Base-by-base conservation (phyloP, 192 early-diverging fungal genomes). In the Umbelopsis isabellina region DNA sequence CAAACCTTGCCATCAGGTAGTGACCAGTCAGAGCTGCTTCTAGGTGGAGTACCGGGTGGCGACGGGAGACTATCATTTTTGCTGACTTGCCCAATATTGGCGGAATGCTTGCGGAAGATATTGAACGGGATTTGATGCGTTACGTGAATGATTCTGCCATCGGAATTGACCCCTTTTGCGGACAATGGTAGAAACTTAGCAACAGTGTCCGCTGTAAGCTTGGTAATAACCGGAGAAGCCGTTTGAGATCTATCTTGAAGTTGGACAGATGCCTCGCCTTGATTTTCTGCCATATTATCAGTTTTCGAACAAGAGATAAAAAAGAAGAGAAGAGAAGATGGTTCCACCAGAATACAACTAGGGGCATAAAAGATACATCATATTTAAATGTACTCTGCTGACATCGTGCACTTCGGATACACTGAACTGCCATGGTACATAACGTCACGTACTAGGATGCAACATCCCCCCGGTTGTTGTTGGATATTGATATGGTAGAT, bases 41-140 rank as follows among this genome's bases (percentile, higher is more conserved):
- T 23, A 35, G 55, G 55, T 25, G 55, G 55, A 16, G 55, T 61
- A 35, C 55, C 15, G 3, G 55, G 55, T 7, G 55, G 55, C 18
- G 55, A 61, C 16, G 55, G 55, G 18, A 61, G 55, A 13, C 23
- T 0, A 4, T 61, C 55, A n/a, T 7, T 33, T 18, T 35, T 30
- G 27, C 27, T 30, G 27, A 35, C n/a, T 18, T 61, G 55, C 6
- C 37, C 37, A 10, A 41, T 41, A 10, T 49, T 5, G 15, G 15
- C 18, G 48, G 48, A 21, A 49, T 16, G 4, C 30, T 61, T 61
- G 16, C 74, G 48, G 6, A 65, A 41, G 21, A 78, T 67, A 35
- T 78, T 49, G 21, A 70, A 78, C 16, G 76, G 76, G 23, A 78
- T 78, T 37, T 78, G 67, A 58, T 78, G 76, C 20, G 76, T 78